Conservation (phyloP, 495 filamentous ascomycete genomes). For the Aspergillus affinis region DNA sequence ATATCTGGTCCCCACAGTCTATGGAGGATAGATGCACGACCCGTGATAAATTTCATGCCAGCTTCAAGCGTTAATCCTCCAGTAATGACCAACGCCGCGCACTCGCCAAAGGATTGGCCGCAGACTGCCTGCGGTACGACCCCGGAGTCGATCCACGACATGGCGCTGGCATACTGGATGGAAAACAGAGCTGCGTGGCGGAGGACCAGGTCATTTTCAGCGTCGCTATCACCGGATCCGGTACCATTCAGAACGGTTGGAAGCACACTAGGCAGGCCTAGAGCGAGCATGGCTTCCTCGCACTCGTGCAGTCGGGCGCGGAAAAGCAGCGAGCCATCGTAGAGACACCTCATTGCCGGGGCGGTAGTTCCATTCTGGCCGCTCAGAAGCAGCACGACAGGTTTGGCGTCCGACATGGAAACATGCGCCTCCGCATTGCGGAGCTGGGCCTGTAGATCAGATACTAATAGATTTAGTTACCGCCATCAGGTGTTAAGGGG, state of each 20-base stretch:
- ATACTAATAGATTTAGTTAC: neutral
- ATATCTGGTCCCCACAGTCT: neutral
- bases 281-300: neutral
- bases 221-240: constrained; percentile 16
- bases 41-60: neutral
- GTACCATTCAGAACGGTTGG: constrained; percentile 44
- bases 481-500: neutral
- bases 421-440: neutral
- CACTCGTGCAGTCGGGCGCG: neutral
- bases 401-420: neutral
- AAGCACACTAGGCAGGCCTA: constrained; percentile 37
- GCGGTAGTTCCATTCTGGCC: neutral
- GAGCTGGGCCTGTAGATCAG: neutral
- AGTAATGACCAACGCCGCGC: neutral
- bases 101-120: neutral
- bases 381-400: neutral
- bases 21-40: neutral
- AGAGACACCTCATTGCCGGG: neutral
- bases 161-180: constrained; percentile 10
- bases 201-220: constrained; percentile 27
- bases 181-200: constrained; percentile 31
- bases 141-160: constrained; percentile 9
- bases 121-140: neutral
- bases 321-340: neutral
- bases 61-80: neutral